Evolutionary conservation across 768 basidiomycete species (phyloP).

Genomic region (Collybiopsis luxurians): DNA sequence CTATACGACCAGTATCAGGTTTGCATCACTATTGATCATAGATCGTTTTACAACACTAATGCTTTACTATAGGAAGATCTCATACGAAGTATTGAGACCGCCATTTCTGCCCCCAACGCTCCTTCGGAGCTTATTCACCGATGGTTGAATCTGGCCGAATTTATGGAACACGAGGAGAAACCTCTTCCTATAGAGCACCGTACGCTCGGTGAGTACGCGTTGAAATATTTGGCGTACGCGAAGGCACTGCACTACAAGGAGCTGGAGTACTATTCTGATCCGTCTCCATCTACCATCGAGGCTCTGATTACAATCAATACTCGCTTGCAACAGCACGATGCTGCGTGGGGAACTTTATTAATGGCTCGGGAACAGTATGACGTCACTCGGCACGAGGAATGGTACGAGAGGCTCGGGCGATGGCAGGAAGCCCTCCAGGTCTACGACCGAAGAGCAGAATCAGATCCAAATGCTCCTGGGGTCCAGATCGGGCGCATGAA

Average conservation of each 20-base stretch:
- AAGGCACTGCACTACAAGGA: conserved; percentile 99
- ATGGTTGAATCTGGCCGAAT: conserved; percentile 91
- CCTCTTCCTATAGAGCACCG: conserved; percentile 90
- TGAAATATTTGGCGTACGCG: conserved; percentile 92
- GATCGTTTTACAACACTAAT: conserved; percentile 9
- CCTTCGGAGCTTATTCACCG: conserved; percentile 90
- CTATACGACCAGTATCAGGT: conserved; percentile 97
- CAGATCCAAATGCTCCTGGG: conserved; percentile 75
- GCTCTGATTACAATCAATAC: conserved; percentile 96
- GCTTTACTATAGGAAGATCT: conserved; percentile 74
- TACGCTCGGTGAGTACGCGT: conserved; percentile 90
- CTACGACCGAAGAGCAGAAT: conserved; percentile 75
- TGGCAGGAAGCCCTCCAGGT: conserved; percentile 93
- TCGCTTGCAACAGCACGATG: conserved; percentile 94
- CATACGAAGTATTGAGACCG: conserved; percentile 83
- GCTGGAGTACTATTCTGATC: conserved; percentile 91
- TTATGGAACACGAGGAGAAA: conserved; percentile 99
- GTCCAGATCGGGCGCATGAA: conserved; percentile 90
- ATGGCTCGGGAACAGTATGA: conserved; percentile 90
- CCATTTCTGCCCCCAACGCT: conserved; percentile 73
- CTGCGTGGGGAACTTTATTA: conserved; percentile 94
- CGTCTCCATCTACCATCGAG: conserved; percentile 88
- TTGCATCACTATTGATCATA: conserved; percentile 14
- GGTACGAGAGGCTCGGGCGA: conserved; percentile 94
- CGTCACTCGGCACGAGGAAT: conserved; percentile 91